These are phyloP conservation scores for Xerocomellus amylosporus DNA, from an alignment of 768 basidiomycete species.

Conservation along the genomic window DNA sequence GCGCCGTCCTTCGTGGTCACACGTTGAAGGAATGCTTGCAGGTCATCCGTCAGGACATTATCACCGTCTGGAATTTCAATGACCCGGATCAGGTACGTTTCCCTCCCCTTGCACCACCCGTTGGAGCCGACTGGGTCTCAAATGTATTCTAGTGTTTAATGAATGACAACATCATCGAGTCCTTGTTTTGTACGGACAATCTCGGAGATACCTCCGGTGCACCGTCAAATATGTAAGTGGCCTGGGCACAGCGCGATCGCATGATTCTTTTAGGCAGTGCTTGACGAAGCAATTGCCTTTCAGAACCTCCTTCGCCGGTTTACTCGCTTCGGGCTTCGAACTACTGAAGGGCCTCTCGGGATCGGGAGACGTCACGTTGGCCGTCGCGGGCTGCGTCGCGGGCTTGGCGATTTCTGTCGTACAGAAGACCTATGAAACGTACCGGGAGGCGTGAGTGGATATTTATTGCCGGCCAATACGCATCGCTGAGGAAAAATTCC, in stretches of 20 bases:
- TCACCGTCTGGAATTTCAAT: slow-evolving; percentile 11
- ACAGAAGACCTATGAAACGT: background rate
- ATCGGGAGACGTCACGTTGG: background rate
- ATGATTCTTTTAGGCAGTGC: background rate
- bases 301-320: background rate
- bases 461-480: no score
- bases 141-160: slow-evolving; percentile 6
- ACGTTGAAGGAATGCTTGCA: slow-evolving; percentile 10
- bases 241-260: background rate
- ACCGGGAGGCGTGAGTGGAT: slow-evolving; percentile 8
- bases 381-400: background rate
- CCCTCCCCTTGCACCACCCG: background rate
- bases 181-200: slow-evolving; percentile 6
- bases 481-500: background rate
- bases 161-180: background rate
- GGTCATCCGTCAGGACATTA: slow-evolving; percentile 10
- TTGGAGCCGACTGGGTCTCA: background rate
- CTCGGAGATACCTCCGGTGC: background rate
- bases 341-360: background rate
- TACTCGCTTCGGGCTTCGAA: background rate
- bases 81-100: slow-evolving; percentile 11
- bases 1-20: slow-evolving; percentile 4
- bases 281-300: background rate
- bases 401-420: background rate
- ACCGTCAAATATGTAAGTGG: background rate